Conservation (phyloP, 108 stramenopile genomes). For the Nitzschia palea region DNA sequence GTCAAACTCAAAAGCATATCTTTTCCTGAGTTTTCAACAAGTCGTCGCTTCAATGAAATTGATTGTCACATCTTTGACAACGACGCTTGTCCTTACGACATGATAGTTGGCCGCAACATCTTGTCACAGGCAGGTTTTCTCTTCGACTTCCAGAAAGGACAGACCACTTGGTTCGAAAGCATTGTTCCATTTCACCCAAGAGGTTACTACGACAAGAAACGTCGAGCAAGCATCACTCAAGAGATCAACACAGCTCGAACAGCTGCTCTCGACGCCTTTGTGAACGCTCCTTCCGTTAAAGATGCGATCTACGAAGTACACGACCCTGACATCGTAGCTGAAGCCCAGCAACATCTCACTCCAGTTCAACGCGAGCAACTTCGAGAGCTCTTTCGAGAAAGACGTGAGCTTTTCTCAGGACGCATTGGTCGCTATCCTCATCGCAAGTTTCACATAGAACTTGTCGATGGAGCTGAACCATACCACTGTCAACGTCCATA, state of each 20-base stretch:
- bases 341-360: background rate
- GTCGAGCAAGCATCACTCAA: background rate
- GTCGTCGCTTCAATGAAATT: background rate
- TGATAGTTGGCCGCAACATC: background rate
- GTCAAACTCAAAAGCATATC: too few relatives aligned
- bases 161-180: background rate
- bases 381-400: slow-evolving; percentile 24
- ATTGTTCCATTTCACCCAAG: background rate
- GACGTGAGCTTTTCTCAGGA: slow-evolving; percentile 39
- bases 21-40: slow-evolving; percentile 1
- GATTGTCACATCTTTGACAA: background rate
- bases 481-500: slow-evolving; percentile 34
- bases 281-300: too few relatives aligned
- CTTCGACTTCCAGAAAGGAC: background rate
- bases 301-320: background rate
- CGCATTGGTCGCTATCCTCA: slow-evolving; percentile 30
- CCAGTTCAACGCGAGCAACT: slow-evolving; percentile 14
- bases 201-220: background rate
- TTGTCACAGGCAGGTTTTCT: background rate
- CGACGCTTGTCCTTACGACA: background rate
- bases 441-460: slow-evolving; percentile 36
- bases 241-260: background rate
- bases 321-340: background rate
- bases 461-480: slow-evolving; percentile 39
- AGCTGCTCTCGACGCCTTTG: too few relatives aligned